These are phyloP conservation scores for Thalia dealbata DNA, from an alignment of 176 grass and related monocot species.

Conservation along the genomic window DNA sequence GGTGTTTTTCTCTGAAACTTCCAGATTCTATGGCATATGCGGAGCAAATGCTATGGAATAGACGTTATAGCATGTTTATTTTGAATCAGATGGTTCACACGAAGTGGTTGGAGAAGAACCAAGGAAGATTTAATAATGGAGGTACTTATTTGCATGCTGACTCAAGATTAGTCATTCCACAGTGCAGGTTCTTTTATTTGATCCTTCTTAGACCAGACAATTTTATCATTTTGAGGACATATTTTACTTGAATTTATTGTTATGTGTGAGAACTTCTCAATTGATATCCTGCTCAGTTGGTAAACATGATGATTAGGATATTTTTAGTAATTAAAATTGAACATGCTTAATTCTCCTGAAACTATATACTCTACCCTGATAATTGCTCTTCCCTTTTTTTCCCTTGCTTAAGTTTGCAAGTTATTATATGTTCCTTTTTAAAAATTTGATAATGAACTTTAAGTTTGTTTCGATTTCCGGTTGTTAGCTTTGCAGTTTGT, in stretches of 20 bases:
- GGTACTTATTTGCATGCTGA: slow-evolving; percentile 39
- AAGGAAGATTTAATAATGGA: slow-evolving; percentile 84
- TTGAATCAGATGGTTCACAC: slow-evolving; percentile 84
- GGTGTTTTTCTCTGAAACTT: background rate
- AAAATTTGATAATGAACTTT: no score
- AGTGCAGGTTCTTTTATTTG: slow-evolving; percentile 24
- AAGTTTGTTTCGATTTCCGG: no score
- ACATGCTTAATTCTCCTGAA: no score
- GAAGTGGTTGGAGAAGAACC: slow-evolving; percentile 86
- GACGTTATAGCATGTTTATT: slow-evolving; percentile 18
- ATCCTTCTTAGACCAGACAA: slow-evolving; percentile 18
- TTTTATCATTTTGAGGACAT: background rate
- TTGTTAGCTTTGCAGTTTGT: background rate
- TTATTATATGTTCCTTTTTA: no score
- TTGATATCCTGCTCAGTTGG: background rate
- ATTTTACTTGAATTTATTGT: background rate
- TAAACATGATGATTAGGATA: no score
- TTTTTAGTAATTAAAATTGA: background rate
- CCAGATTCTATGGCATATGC: background rate
- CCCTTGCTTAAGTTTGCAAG: no score
- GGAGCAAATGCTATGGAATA: slow-evolving; percentile 1
- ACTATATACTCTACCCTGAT: no score
- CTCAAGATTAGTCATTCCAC: slow-evolving; percentile 18
- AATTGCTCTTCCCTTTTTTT: no score
- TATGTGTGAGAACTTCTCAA: background rate